phyloP scores from a whole-genome alignment of 306 rosid genomes.

The Canavalia gladiata region DNA sequence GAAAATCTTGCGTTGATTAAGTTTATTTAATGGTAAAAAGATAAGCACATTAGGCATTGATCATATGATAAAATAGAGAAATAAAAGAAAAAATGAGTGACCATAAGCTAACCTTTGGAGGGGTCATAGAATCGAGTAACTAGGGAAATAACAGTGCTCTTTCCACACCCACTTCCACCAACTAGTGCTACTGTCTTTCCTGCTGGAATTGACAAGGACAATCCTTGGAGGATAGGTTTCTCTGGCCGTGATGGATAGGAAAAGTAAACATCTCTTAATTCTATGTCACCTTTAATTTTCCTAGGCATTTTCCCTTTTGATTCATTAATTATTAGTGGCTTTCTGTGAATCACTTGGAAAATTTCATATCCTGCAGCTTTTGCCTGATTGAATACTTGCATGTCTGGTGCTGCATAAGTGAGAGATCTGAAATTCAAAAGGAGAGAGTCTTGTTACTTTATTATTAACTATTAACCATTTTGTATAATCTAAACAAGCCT shows the following conservation, averaged over 20 bases:
- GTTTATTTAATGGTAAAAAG: not conserved
- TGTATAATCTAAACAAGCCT: not conserved
- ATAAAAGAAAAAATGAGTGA: not conserved
- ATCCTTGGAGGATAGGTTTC: conserved; percentile 70
- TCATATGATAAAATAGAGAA: conserved; percentile 11
- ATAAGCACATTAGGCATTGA: not conserved
- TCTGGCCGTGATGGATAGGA: conserved; percentile 83
- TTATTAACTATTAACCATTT: not conserved
- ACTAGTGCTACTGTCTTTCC: conserved; percentile 85
- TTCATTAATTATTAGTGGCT: conserved; percentile 62
- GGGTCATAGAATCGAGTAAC: conserved; percentile 86
- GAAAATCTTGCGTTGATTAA: not conserved
- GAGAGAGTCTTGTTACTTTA: not conserved
- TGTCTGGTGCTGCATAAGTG: conserved; percentile 91
- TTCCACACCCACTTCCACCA: conserved; percentile 96
- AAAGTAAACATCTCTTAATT: conserved; percentile 65
- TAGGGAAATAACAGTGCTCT: conserved; percentile 86
- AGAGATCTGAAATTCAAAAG: conserved; percentile 64
- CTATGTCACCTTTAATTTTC: conserved; percentile 64
- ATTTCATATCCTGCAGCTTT: conserved; percentile 89
- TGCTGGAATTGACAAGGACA: conserved; percentile 78
- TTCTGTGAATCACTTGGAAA: conserved; percentile 81
- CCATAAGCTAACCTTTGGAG: conserved; percentile 55
- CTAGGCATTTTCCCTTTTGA: conserved; percentile 56
- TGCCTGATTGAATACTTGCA: conserved; percentile 91